Evolutionary conservation across 73 alveolate species (phyloP).

Genomic region (Paramecium octaurelia): DNA sequence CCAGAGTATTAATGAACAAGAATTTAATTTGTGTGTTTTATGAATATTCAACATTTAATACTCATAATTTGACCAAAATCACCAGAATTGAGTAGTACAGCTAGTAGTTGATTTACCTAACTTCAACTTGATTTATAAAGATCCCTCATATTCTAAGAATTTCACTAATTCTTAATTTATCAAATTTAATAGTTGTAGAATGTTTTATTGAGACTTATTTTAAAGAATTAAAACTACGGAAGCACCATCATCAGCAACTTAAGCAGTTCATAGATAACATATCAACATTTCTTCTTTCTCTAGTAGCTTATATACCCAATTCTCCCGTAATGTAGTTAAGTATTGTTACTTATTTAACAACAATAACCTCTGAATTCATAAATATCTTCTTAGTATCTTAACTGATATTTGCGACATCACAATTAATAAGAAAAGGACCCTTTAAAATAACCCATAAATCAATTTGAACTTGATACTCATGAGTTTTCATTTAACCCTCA

Average conservation of each 20-base stretch:
- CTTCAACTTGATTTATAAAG: background rate
- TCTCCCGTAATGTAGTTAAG: constrained; percentile 62
- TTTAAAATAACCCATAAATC: constrained; percentile 95
- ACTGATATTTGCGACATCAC: constrained; percentile 81
- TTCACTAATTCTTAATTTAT: background rate
- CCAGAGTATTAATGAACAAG: background rate
- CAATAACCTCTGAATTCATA: constrained; percentile 85
- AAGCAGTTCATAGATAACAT: constrained; percentile 10
- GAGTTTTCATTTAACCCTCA: constrained; percentile 86
- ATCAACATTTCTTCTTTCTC: background rate
- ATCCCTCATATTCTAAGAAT: constrained; percentile 13
- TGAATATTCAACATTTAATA: background rate
- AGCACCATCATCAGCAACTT: background rate
- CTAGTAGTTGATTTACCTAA: background rate
- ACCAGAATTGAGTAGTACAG: background rate
- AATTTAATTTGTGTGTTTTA: background rate
- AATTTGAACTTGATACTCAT: constrained; percentile 92
- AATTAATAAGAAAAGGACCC: constrained; percentile 94
- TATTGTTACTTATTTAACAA: constrained; percentile 67
- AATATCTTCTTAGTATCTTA: constrained; percentile 73
- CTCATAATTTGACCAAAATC: no score
- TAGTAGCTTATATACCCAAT: constrained; percentile 88
- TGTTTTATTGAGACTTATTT: background rate
- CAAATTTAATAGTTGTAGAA: background rate
- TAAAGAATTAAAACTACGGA: constrained; percentile 19